Evolutionary conservation across 306 rosid genomes (phyloP).

Genomic region (Trifolium subterraneum): DNA sequence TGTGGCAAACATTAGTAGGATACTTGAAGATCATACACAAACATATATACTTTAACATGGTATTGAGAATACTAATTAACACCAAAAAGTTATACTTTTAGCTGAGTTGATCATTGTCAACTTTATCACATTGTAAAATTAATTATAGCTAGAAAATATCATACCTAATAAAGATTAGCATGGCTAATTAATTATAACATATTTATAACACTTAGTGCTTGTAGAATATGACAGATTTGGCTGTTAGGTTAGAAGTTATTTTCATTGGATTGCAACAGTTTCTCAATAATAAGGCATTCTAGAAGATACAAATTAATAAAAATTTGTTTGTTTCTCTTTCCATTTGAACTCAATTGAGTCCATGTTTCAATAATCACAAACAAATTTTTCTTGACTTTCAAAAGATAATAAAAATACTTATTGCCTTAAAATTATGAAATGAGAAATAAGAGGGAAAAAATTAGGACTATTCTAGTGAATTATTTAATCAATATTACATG

Average conservation of each 20-base stretch:
- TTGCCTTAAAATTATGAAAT: neutral
- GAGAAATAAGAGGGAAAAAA: neutral
- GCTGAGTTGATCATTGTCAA: slow-evolving; percentile 25
- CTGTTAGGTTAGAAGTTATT: slow-evolving; percentile 36
- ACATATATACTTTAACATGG: neutral
- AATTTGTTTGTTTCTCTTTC: neutral
- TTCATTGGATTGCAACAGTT: slow-evolving; percentile 22
- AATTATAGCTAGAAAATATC: neutral
- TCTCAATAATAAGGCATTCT: neutral
- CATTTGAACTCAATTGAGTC: neutral
- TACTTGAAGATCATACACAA: neutral
- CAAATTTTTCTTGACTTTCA: neutral
- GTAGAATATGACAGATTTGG: slow-evolving; percentile 35
- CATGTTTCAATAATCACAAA: neutral
- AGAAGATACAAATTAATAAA: slow-evolving; percentile 4
- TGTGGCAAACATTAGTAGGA: neutral
- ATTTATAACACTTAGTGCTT: slow-evolving; percentile 25
- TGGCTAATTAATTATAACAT: slow-evolving; percentile 28
- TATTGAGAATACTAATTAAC: neutral
- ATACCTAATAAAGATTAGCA: slow-evolving; percentile 20
- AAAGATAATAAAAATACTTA: neutral
- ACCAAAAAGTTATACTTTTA: slow-evolving; percentile 11
- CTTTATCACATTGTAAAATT: slow-evolving; percentile 8
- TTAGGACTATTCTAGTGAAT: neutral
- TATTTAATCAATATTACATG: neutral